These are phyloP conservation scores for Picea abies DNA, from an alignment of 83 land plant genomes.

Conservation along the genomic window DNA sequence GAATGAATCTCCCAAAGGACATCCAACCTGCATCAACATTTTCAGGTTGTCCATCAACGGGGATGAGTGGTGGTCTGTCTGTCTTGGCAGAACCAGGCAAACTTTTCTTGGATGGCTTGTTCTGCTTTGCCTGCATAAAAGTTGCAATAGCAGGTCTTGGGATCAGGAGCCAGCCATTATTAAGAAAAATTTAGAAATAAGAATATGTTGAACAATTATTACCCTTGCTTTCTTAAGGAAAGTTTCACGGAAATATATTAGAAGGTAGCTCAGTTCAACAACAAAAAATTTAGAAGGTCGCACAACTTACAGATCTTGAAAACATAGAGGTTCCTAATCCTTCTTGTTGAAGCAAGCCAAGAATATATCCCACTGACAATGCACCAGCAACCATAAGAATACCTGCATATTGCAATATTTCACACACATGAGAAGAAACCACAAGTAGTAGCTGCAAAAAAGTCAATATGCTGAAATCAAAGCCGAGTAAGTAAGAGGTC, in stretches of 20 bases:
- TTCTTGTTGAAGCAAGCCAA: conserved; percentile 52
- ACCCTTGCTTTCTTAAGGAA: background rate
- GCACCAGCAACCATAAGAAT: conserved; percentile 67
- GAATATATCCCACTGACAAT: conserved; percentile 56
- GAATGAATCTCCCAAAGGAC: conserved; percentile 15
- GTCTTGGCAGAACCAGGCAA: conserved; percentile 7
- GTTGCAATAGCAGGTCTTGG: background rate
- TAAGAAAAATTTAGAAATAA: background rate
- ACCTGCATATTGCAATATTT: conserved; percentile 30
- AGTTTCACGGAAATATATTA: background rate
- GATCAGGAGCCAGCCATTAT: background rate
- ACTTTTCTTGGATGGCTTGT: conserved; percentile 8
- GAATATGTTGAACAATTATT: too few species aligned
- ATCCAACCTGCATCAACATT: conserved; percentile 10
- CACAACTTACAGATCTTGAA: conserved; percentile 29
- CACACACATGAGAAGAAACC: conserved; percentile 1
- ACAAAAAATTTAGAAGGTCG: background rate
- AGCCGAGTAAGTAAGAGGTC: background rate
- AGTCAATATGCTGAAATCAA: background rate
- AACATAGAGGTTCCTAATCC: conserved; percentile 48
- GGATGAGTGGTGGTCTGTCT: conserved; percentile 14
- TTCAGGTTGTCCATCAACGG: conserved; percentile 15
- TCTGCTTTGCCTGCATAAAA: conserved; percentile 10
- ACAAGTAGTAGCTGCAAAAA: background rate
- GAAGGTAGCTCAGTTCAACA: background rate